phyloP scores from a whole-genome alignment of 192 early-diverging fungal species.

The Coemansia sp. region DNA sequence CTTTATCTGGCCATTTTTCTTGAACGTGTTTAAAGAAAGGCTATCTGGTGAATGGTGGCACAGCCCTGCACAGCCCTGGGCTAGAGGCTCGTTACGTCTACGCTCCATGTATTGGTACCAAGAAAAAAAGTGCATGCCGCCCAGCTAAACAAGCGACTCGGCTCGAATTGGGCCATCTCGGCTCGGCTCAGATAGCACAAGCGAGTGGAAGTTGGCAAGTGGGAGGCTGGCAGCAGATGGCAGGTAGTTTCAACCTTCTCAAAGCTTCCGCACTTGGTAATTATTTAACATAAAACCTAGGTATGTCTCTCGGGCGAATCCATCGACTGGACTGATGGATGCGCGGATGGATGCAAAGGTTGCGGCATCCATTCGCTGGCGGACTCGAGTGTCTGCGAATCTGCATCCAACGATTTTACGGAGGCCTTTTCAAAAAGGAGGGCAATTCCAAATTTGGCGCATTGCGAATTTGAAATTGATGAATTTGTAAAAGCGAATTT shows the following conservation, averaged over 20 bases:
- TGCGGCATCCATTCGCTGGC: slow-evolving; percentile 14
- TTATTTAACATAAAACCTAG: slow-evolving; percentile 5
- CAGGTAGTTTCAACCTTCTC: not conserved
- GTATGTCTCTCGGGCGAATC: not conserved
- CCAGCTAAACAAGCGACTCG: not conserved
- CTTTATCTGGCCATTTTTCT: no score
- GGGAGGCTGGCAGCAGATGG: not conserved
- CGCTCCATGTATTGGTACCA: no score
- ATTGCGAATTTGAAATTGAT: not conserved
- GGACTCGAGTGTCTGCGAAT: not conserved
- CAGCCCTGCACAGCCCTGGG: no score
- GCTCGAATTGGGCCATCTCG: not conserved
- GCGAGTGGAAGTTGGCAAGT: not conserved
- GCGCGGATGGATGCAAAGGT: not conserved
- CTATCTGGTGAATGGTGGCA: no score
- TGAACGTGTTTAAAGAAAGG: no score
- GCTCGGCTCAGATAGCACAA: not conserved
- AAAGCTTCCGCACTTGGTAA: slow-evolving; percentile 5
- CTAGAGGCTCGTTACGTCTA: no score
- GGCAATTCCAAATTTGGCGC: not conserved
- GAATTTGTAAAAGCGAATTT: not conserved
- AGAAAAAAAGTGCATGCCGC: not conserved
- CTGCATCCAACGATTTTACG: not conserved
- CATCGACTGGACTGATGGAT: slow-evolving; percentile 7
- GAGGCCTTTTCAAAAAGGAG: not conserved